Evolutionary conservation across 2,329 filamentous ascomycete genomes (phyloP).

Genomic region (Colletotrichum sp.): DNA sequence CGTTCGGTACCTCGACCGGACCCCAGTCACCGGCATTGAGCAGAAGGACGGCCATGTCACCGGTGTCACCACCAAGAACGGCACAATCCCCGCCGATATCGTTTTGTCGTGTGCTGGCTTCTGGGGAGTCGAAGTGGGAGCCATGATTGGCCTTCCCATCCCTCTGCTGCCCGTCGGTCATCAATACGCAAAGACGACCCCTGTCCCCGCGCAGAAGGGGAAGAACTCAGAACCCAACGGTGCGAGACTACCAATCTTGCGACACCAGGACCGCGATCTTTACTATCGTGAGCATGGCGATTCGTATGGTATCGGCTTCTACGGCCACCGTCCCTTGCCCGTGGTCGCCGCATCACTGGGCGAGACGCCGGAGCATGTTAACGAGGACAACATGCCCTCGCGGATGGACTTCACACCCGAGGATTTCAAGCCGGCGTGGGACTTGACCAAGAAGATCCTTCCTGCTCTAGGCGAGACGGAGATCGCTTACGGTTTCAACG

Average conservation of each 20-base stretch:
- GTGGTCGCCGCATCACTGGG: conserved; percentile 60
- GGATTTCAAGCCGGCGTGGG: conserved; percentile 67
- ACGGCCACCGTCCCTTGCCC: conserved; percentile 67
- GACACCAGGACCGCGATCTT: conserved; percentile 67
- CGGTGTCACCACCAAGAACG: conserved; percentile 56
- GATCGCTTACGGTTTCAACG: conserved; percentile 67
- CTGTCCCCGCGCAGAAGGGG: conserved; percentile 47
- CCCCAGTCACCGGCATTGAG: conserved; percentile 63
- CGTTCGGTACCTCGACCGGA: conserved; percentile 61
- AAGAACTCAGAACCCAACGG: conserved; percentile 46
- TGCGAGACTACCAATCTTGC: conserved; percentile 61
- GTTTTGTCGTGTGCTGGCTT: conserved; percentile 69
- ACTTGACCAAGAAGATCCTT: conserved; percentile 57
- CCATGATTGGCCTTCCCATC: conserved; percentile 62
- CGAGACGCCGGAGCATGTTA: conserved; percentile 55
- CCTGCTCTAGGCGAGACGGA: conserved; percentile 55
- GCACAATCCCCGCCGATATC: conserved; percentile 61
- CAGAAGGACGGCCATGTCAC: conserved; percentile 54
- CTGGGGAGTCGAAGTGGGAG: conserved; percentile 70
- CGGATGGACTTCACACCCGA: conserved; percentile 63
- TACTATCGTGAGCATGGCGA: conserved; percentile 71
- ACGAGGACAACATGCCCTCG: conserved; percentile 68
- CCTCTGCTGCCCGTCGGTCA: conserved; percentile 67
- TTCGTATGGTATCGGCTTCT: conserved; percentile 67
- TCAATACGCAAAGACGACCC: conserved; percentile 67